Percentiles rank a stretch among this genome's conserved stretches.
Conservation (phyloP, 2,329 filamentous ascomycete genomes). For the Chrysosporium keratinophilum region DNA sequence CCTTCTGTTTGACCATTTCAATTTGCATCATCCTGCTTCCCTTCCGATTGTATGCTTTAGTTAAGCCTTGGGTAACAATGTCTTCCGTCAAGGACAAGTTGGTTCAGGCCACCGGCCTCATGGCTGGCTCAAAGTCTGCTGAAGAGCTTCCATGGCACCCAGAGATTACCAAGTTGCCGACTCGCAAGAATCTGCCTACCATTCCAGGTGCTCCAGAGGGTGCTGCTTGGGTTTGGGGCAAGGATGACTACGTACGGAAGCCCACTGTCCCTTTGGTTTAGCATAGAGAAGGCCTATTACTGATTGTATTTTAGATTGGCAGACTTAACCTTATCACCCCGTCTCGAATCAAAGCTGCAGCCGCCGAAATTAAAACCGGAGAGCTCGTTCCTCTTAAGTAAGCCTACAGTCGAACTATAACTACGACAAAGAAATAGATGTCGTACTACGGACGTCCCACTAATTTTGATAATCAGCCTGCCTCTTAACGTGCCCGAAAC, state of each 20-base stretch:
- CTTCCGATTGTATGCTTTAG: neutral
- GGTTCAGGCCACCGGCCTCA: constrained; percentile 12
- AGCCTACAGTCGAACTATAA: constrained; percentile 10
- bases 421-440: neutral
- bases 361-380: constrained; percentile 45
- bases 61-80: constrained; percentile 6
- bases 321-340: constrained; percentile 49
- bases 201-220: constrained; percentile 44
- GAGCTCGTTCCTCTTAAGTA: constrained; percentile 48
- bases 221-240: constrained; percentile 53
- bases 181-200: constrained; percentile 43
- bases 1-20: neutral
- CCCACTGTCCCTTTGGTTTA: neutral
- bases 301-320: constrained; percentile 21
- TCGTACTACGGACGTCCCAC: neutral
- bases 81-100: constrained; percentile 12
- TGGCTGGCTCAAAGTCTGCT: constrained; percentile 19
- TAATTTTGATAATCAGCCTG: constrained; percentile 29
- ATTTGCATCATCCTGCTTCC: neutral
- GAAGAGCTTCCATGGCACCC: constrained; percentile 44
- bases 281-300: neutral
- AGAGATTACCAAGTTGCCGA: constrained; percentile 43
- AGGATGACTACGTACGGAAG: constrained; percentile 41
- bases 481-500: constrained; percentile 44
- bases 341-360: constrained; percentile 43